A percentile compares a stretch with the other conserved stretches of the same genome.
These are phyloP conservation scores for Phalaenopsis hybrid DNA, from an alignment of 116 monocot genomes.

Conservation along the genomic window DNA sequence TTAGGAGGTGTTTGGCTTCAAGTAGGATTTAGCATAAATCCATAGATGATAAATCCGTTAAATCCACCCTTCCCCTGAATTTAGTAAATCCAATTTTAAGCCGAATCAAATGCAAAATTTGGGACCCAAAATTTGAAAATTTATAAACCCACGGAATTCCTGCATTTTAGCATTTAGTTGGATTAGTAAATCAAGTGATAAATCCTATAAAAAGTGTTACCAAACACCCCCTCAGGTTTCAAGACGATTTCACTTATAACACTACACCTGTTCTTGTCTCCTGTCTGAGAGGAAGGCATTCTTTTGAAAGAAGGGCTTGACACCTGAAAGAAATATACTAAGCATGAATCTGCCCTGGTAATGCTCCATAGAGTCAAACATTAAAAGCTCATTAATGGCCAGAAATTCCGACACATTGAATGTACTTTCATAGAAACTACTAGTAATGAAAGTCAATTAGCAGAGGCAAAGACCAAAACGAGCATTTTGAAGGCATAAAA, in stretches of 20 bases:
- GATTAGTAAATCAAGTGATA: too few species aligned
- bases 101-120: too few species aligned
- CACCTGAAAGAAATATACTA: conserved; percentile 33
- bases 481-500: not conserved
- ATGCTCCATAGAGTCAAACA: not conserved
- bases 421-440: not conserved
- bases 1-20: too few species aligned
- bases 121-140: too few species aligned
- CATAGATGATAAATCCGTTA: too few species aligned
- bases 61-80: too few species aligned
- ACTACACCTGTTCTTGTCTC: conserved; percentile 33
- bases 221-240: too few species aligned
- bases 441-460: not conserved
- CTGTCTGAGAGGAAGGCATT: conserved; percentile 14
- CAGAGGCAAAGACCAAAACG: not conserved
- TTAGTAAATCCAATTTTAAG: too few species aligned
- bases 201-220: too few species aligned
- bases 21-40: too few species aligned
- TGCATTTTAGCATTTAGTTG: too few species aligned
- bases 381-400: not conserved
- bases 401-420: not conserved
- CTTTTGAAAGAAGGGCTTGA: conserved; percentile 46
- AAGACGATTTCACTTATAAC: not conserved
- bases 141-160: too few species aligned
- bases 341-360: not conserved